Evolutionary conservation across 441 rosid species (phyloP).

Genomic region (Capsella rubella): DNA sequence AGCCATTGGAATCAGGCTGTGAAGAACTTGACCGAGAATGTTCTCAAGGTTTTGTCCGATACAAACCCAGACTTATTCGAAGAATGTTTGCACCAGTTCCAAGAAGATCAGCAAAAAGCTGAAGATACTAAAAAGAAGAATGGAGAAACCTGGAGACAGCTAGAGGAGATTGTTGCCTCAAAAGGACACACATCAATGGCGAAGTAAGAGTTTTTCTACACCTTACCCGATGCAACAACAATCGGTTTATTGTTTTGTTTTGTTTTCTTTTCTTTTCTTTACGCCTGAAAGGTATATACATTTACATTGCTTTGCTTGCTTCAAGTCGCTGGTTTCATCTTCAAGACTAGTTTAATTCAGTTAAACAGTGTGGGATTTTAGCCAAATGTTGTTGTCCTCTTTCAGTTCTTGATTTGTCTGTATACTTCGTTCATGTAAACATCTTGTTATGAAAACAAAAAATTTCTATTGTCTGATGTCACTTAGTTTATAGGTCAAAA

Average conservation of each 20-base stretch:
- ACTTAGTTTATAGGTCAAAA: conserved; percentile 15
- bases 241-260: conserved; percentile 26
- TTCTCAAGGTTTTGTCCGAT: conserved; percentile 77
- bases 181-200: conserved; percentile 46
- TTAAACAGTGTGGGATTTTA: conserved; percentile 41
- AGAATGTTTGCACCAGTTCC: conserved; percentile 67
- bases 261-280: conserved; percentile 18
- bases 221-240: conserved; percentile 1
- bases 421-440: conserved; percentile 38
- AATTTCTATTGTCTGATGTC: conserved; percentile 29
- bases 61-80: conserved; percentile 73
- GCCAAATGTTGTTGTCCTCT: conserved; percentile 32
- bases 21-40: conserved; percentile 77
- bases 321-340: conserved; percentile 30
- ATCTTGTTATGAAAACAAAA: conserved; percentile 22
- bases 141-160: conserved; percentile 69
- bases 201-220: conserved; percentile 43
- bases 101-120: conserved; percentile 60
- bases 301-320: conserved; percentile 22
- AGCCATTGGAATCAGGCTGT: conserved; percentile 89
- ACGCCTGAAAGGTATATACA: conserved; percentile 41
- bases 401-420: conserved; percentile 38
- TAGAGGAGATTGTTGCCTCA: conserved; percentile 73
- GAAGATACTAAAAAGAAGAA: conserved; percentile 59
- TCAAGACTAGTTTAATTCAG: conserved; percentile 24